Base-by-base conservation (phyloP, 2,329 filamentous ascomycete genomes). In the Trichoderma endophyticum region DNA sequence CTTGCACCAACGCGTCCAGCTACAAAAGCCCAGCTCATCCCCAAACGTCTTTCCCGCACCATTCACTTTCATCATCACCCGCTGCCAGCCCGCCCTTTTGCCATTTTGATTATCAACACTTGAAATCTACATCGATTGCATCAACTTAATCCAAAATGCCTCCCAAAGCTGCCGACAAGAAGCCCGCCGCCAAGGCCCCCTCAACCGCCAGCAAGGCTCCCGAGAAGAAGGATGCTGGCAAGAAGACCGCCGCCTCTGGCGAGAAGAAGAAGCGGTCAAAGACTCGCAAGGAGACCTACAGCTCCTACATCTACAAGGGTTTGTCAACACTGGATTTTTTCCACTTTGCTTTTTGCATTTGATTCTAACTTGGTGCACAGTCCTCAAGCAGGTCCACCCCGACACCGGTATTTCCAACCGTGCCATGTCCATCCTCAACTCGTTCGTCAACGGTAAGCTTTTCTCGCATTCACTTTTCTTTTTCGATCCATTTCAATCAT, bases 201-300 rank as follows among this genome's bases (percentile, higher is more conserved):
- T 93, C 86, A 68, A 88, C 92, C 82, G 88, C 88, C 77, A 87
- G 86, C 79, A 90, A 90, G 87, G 87, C 87, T 75, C 88, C 87
- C 72, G 95, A 98, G 91, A 98, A 98, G 93, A 98, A 98, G 92
- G 95, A 98, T 87, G 96, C 95, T 77, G 96, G 95, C 89, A 99
- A 99, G 93, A 99, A 98, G 93, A 98, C 96, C 64, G 94, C 95
- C 73, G 91, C 95, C 74, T 91, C 93, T 82, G 96, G 96, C 76
- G 96, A 98, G 80, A 98, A 98, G 94, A 99, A 99, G 93, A 99
- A 98, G 95, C 94, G 96, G 83, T 97, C 94, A 88, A 99, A 99
- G 95, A 93, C 95, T 78, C 92, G 96, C 87, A 98, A 98, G 93
- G 96, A 99, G 90, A 99, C 96, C n/a, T 99, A 99, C 89, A 97